Conservation (phyloP, 2,329 filamentous ascomycete species). For the Colletotrichum australisinense region DNA sequence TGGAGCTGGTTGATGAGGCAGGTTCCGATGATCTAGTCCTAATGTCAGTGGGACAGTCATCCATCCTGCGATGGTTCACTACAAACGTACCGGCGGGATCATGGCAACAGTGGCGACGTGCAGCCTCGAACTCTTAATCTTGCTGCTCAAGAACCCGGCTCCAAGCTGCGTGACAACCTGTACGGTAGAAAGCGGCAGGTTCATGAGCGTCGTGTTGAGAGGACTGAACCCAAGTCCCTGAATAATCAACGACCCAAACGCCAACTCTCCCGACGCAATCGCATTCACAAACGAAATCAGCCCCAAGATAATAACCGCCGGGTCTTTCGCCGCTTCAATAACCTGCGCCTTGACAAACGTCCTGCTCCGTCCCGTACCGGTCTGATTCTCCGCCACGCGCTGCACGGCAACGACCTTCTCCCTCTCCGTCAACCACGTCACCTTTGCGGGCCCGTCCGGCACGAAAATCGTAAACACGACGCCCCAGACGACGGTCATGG, state of each 20-base stretch:
- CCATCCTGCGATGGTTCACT: too few relatives aligned
- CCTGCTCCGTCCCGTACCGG: slow-evolving; percentile 36
- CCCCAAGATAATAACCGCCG: slow-evolving; percentile 40
- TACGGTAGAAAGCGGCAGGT: slow-evolving; percentile 55
- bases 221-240: slow-evolving; percentile 65
- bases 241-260: slow-evolving; percentile 54
- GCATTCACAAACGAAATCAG: slow-evolving; percentile 30
- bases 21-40: slow-evolving; percentile 31
- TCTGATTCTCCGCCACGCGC: slow-evolving; percentile 43
- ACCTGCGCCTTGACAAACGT: slow-evolving; percentile 26
- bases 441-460: slow-evolving; percentile 44
- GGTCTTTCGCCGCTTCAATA: slow-evolving; percentile 39
- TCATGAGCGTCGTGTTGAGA: slow-evolving; percentile 66
- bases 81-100: slow-evolving; percentile 30
- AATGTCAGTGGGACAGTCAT: too few relatives aligned
- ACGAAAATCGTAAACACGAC: slow-evolving; percentile 42
- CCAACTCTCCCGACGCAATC: slow-evolving; percentile 22
- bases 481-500: slow-evolving; percentile 43
- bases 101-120: slow-evolving; percentile 25
- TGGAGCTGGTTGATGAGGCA: slow-evolving; percentile 30
- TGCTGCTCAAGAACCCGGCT: slow-evolving; percentile 27
- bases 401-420: slow-evolving; percentile 43
- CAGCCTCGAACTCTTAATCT: slow-evolving; percentile 12
- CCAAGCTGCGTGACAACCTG: slow-evolving; percentile 27
- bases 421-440: slow-evolving; percentile 44